Evolutionary conservation across 495 filamentous ascomycete species (phyloP).

Genomic region (Lophiotrema nucula): DNA sequence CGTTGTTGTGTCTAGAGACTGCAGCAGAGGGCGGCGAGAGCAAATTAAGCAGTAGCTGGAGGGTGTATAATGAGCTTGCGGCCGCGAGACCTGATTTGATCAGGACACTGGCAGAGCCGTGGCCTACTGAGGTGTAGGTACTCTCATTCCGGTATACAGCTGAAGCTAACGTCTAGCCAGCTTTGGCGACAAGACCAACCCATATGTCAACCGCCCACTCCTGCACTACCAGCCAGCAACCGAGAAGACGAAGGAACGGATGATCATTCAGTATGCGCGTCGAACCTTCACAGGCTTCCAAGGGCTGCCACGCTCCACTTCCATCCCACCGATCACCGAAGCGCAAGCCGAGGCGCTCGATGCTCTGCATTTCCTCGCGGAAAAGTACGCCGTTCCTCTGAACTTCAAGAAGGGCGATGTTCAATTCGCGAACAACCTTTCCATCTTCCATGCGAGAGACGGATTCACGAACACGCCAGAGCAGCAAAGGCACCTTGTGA

Average conservation of each 20-base stretch:
- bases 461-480: slow-evolving; percentile 9
- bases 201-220: too few species aligned
- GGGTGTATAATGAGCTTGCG: slow-evolving; percentile 67
- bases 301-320: slow-evolving; percentile 48
- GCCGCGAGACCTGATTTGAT: slow-evolving; percentile 59
- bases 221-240: too few species aligned
- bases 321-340: slow-evolving; percentile 61
- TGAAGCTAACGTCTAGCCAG: too few species aligned
- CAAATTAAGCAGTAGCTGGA: slow-evolving; percentile 57
- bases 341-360: slow-evolving; percentile 69
- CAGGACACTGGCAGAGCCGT: slow-evolving; percentile 49
- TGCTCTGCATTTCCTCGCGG: slow-evolving; percentile 60
- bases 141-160: too few species aligned
- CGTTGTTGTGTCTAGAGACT: slow-evolving; percentile 55
- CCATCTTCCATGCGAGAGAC: slow-evolving; percentile 52
- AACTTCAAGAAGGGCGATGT: slow-evolving; percentile 58
- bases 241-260: too few species aligned
- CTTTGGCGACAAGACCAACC: too few species aligned
- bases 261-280: slow-evolving; percentile 54
- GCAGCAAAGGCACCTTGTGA: slow-evolving; percentile 50
- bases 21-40: slow-evolving; percentile 58
- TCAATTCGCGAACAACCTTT: slow-evolving; percentile 55
- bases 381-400: slow-evolving; percentile 51
- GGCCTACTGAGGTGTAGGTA: slow-evolving; percentile 52
- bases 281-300: slow-evolving; percentile 58